Evolutionary conservation across 2,329 filamentous ascomycete genomes (phyloP).

Genomic region (Polytolypa hystricis): DNA sequence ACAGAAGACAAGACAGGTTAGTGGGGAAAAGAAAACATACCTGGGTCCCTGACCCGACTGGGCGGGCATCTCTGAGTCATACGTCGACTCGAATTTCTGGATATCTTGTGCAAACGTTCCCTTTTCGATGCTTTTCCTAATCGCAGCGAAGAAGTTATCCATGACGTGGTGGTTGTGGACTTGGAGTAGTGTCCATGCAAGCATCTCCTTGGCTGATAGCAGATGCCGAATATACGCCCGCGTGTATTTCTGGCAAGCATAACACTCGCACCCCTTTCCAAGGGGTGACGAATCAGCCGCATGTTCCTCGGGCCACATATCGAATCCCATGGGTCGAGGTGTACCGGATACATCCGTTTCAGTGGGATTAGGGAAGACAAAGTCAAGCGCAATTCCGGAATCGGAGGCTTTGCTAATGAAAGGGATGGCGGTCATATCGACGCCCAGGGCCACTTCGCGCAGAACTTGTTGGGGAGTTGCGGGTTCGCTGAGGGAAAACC

Average conservation of each 20-base stretch:
- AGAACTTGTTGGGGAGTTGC: constrained; percentile 66
- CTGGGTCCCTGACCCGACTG: constrained; percentile 69
- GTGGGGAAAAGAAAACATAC: constrained; percentile 21
- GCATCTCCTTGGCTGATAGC: constrained; percentile 85
- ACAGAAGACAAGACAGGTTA: background rate
- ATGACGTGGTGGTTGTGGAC: constrained; percentile 77
- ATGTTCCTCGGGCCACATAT: constrained; percentile 62
- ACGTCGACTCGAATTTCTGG: constrained; percentile 52
- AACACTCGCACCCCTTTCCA: constrained; percentile 57
- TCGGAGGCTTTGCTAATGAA: constrained; percentile 69
- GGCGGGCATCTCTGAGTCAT: constrained; percentile 60
- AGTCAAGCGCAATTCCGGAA: constrained; percentile 71
- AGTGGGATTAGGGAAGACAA: constrained; percentile 52
- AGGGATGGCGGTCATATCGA: constrained; percentile 68
- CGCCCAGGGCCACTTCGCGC: constrained; percentile 60
- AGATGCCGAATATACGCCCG: constrained; percentile 81
- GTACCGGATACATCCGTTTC: constrained; percentile 10
- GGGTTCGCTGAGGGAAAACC: constrained; percentile 61
- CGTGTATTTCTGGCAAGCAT: constrained; percentile 74
- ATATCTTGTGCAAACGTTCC: constrained; percentile 46
- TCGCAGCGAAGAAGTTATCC: constrained; percentile 58
- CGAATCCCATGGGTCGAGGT: constrained; percentile 51
- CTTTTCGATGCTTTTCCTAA: constrained; percentile 53
- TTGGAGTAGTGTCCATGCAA: constrained; percentile 86
- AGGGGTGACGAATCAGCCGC: constrained; percentile 54